Evolutionary conservation across 352 stramenopile species (phyloP).

Genomic region (Phytophthora idaei): DNA sequence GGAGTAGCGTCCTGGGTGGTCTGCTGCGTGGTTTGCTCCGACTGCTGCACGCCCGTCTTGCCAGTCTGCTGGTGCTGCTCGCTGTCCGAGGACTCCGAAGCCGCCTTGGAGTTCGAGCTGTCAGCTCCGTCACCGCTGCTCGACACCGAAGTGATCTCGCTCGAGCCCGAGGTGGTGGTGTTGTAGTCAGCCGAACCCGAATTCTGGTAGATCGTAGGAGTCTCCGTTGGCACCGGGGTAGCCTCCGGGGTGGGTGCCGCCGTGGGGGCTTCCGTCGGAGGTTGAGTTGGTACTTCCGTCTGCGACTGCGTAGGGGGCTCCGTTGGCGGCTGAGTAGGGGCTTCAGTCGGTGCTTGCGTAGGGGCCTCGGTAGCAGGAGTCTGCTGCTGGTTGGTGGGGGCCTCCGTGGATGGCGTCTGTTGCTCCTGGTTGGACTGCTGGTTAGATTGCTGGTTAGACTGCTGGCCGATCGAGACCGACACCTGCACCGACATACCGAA

Average conservation of each 20-base stretch:
- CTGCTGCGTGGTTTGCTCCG: constrained; percentile 17
- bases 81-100: constrained; percentile 22
- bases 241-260: constrained; percentile 9
- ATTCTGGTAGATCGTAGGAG: constrained; percentile 25
- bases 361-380: constrained; percentile 7
- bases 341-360: too few species aligned
- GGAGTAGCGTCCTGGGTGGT: constrained; percentile 28
- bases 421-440: constrained; percentile 15
- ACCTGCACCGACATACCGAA: constrained; percentile 49
- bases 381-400: constrained; percentile 16
- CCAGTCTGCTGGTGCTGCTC: constrained; percentile 20
- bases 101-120: constrained; percentile 11
- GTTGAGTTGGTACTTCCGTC: constrained; percentile 21
- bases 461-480: constrained; percentile 19
- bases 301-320: not conserved
- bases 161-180: constrained; percentile 23
- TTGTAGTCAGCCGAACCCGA: constrained; percentile 27
- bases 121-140: not conserved
- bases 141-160: constrained; percentile 18
- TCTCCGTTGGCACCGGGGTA: constrained; percentile 7
- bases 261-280: constrained; percentile 16
- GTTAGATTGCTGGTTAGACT: not conserved
- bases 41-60: constrained; percentile 18
- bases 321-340: too few species aligned
- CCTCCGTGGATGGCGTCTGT: constrained; percentile 12